Conservation (phyloP, 306 rosid genomes). For the Abrus precatorius region DNA sequence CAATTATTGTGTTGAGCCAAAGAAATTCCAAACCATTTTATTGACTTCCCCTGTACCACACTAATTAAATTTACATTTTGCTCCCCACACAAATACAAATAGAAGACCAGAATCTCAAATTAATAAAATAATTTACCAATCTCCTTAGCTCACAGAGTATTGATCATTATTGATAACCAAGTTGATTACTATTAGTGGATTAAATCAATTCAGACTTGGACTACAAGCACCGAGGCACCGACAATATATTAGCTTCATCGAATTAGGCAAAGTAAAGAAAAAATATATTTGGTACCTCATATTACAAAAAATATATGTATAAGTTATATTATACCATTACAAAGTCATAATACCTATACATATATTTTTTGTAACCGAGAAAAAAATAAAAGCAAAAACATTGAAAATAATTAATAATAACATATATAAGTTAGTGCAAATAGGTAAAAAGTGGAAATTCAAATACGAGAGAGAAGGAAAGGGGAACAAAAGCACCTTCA, state of each 20-base stretch:
- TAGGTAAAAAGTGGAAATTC: conserved; percentile 41
- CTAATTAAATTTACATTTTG: not conserved
- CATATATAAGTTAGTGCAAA: conserved; percentile 47
- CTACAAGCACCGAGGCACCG: conserved; percentile 58
- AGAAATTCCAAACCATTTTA: not conserved
- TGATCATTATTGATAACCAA: conserved; percentile 37
- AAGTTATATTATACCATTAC: not conserved
- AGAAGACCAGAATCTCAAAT: not conserved
- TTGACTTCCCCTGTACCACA: not conserved
- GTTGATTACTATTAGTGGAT: conserved; percentile 43
- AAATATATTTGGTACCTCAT: too few species aligned
- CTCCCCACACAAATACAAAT: too few species aligned
- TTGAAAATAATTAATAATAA: not conserved
- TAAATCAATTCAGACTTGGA: conserved; percentile 42
- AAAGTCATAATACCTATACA: conserved; percentile 34
- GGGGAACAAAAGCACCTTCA: conserved; percentile 67
- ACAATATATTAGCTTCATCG: conserved; percentile 30
- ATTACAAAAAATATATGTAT: too few species aligned
- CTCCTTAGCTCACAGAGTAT: not conserved
- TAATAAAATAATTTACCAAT: conserved; percentile 5
- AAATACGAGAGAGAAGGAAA: conserved; percentile 40
- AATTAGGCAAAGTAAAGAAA: conserved; percentile 18
- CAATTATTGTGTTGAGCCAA: not conserved
- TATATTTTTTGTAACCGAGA: not conserved
- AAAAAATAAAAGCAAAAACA: not conserved